phyloP scores from a whole-genome alignment of 331 rosid genomes.

The Quercus tomentella region DNA sequence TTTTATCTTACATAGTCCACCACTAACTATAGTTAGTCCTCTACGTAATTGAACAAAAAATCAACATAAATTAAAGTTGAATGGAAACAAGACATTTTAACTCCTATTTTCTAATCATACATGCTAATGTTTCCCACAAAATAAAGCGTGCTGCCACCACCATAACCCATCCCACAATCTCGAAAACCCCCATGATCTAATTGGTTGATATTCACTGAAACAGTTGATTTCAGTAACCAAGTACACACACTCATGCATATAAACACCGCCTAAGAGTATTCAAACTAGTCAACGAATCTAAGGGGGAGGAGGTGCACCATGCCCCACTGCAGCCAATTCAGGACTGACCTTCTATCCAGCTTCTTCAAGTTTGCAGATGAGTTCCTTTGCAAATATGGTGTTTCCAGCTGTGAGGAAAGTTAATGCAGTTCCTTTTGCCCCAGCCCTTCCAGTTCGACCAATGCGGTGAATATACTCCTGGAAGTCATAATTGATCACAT shows the following conservation, averaged over 20 bases:
- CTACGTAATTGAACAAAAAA: neutral
- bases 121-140: neutral
- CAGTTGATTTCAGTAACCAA: neutral
- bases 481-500: conserved; percentile 88
- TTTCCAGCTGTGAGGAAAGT: conserved; percentile 93
- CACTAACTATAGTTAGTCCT: neutral
- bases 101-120: conserved; percentile 21
- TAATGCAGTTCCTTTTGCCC: conserved; percentile 98
- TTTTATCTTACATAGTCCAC: neutral
- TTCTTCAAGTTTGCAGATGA: conserved; percentile 81
- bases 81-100: neutral
- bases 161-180: conserved; percentile 62
- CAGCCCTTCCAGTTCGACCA: conserved; percentile 97
- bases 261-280: neutral
- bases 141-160: conserved; percentile 45
- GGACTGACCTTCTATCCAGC: conserved; percentile 93
- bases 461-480: conserved; percentile 96
- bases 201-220: conserved; percentile 1
- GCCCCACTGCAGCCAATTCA: conserved; percentile 93
- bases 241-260: neutral
- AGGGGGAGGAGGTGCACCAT: conserved; percentile 93
- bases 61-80: neutral
- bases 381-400: conserved; percentile 94
- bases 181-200: conserved; percentile 66
- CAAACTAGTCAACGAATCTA: conserved; percentile 52